A percentile compares a stretch with the other conserved stretches of the same genome.
These are phyloP conservation scores for Dryas integrifolia DNA, from an alignment of 331 rosid species.

Conservation along the genomic window DNA sequence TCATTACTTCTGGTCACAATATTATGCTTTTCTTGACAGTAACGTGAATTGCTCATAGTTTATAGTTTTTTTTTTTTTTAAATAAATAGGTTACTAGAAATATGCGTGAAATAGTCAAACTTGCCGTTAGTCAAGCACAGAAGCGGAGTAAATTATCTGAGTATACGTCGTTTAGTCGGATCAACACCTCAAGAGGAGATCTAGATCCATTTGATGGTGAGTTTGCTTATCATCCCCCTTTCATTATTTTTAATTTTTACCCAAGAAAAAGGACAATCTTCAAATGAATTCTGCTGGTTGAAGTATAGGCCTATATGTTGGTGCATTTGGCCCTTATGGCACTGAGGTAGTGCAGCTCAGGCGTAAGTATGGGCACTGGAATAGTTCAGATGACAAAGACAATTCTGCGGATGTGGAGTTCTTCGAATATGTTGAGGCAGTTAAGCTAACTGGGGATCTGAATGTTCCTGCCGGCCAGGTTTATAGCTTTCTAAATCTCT, in stretches of 20 bases:
- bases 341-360: constrained; percentile 82
- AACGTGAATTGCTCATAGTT: not conserved
- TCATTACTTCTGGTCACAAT: not conserved
- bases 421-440: constrained; percentile 96
- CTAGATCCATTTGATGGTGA: constrained; percentile 87
- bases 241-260: not conserved
- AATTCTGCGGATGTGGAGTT: constrained; percentile 66
- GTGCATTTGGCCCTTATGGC: constrained; percentile 95
- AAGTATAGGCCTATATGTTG: constrained; percentile 83
- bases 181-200: constrained; percentile 59
- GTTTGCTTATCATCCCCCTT: constrained; percentile 1
- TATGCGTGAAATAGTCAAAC: constrained; percentile 86
- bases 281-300: constrained; percentile 25
- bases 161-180: constrained; percentile 73
- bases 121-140: constrained; percentile 83
- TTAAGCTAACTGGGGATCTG: constrained; percentile 93
- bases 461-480: constrained; percentile 99
- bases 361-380: constrained; percentile 80
- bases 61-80: not conserved
- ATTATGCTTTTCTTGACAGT: constrained; percentile 18
- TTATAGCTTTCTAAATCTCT: constrained; percentile 24
- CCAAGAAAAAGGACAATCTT: not conserved
- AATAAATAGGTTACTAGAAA: constrained; percentile 58
- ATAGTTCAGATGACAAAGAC: constrained; percentile 36
- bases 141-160: constrained; percentile 66